These are phyloP conservation scores for Fusarium sp. DNA, from an alignment of 2,329 filamentous ascomycete genomes.

Conservation along the genomic window DNA sequence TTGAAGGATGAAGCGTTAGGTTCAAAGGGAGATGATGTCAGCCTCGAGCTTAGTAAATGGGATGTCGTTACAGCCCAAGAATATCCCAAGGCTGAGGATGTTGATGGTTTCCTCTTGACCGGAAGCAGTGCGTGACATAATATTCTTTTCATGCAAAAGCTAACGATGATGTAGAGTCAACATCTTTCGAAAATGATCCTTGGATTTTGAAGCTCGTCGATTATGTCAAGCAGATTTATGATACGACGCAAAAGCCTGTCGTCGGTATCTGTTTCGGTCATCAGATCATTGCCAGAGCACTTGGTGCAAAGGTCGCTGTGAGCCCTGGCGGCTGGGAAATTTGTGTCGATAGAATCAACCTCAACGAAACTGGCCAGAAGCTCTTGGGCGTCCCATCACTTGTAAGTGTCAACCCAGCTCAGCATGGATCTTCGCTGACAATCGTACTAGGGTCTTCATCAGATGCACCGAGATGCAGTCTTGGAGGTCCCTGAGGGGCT, in stretches of 20 bases:
- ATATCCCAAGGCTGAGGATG: constrained; percentile 48
- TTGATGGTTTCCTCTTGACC: constrained; percentile 53
- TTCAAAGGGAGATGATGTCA: constrained; percentile 32
- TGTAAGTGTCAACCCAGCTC: constrained; percentile 4
- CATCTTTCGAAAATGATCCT: constrained; percentile 56
- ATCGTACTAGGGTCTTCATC: constrained; percentile 52
- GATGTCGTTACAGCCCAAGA: constrained; percentile 50
- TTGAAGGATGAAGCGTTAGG: constrained; percentile 42
- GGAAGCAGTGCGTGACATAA: constrained; percentile 52
- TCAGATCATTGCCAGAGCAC: constrained; percentile 60
- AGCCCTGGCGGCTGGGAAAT: constrained; percentile 60
- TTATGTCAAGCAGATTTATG: constrained; percentile 52
- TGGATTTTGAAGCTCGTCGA: constrained; percentile 60
- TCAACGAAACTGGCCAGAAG: constrained; percentile 56
- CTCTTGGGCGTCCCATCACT: constrained; percentile 53
- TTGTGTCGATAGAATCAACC: constrained; percentile 55
- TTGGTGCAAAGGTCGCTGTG: constrained; percentile 56
- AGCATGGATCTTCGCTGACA: background rate
- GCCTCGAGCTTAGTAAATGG: constrained; percentile 50
- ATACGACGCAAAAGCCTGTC: constrained; percentile 51
- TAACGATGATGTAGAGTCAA: constrained; percentile 46
- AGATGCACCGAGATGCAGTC: constrained; percentile 63
- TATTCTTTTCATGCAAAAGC: background rate
- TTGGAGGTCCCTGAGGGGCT: constrained; percentile 55
- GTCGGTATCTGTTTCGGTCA: constrained; percentile 65